Conservation (phyloP, 2,329 filamentous ascomycete genomes). For the Pseudodiploospora longispora region DNA sequence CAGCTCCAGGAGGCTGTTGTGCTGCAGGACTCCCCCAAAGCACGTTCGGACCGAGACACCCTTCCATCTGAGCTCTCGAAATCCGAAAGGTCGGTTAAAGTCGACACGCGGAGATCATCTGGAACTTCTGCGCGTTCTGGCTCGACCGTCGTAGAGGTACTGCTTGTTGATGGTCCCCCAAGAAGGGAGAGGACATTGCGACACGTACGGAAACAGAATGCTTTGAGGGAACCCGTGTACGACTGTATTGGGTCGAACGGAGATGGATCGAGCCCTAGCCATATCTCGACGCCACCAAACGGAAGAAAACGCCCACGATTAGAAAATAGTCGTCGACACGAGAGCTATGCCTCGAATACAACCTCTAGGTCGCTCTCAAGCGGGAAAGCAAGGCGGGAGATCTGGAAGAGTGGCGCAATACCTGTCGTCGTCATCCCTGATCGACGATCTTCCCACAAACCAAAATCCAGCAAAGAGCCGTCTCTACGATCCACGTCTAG, state of each 20-base stretch:
- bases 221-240: slow-evolving; percentile 37
- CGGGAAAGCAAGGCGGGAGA: slow-evolving; percentile 47
- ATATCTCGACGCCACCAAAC: slow-evolving; percentile 19
- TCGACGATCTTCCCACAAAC: slow-evolving; percentile 45
- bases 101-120: slow-evolving; percentile 41
- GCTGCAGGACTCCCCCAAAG: slow-evolving; percentile 26
- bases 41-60: slow-evolving; percentile 14
- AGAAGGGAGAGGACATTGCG: slow-evolving; percentile 48
- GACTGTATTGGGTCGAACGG: slow-evolving; percentile 7
- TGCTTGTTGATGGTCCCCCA: slow-evolving; percentile 41
- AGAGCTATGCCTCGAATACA: slow-evolving; percentile 41
- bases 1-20: slow-evolving; percentile 35
- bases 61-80: slow-evolving; percentile 22
- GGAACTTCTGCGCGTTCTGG: slow-evolving; percentile 46
- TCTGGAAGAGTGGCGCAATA: slow-evolving; percentile 52
- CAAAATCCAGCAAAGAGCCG: slow-evolving; percentile 41
- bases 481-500: slow-evolving; percentile 56
- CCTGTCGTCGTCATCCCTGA: slow-evolving; percentile 56
- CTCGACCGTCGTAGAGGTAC: slow-evolving; percentile 51
- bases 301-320: slow-evolving; percentile 18
- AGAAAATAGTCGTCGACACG: slow-evolving; percentile 24
- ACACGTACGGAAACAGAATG: slow-evolving; percentile 50
- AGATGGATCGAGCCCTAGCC: slow-evolving; percentile 9
- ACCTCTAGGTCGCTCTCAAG: slow-evolving; percentile 45
- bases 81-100: slow-evolving; percentile 28